Base-by-base conservation (phyloP, 345 rosid species). In the Gossypium turneri region DNA sequence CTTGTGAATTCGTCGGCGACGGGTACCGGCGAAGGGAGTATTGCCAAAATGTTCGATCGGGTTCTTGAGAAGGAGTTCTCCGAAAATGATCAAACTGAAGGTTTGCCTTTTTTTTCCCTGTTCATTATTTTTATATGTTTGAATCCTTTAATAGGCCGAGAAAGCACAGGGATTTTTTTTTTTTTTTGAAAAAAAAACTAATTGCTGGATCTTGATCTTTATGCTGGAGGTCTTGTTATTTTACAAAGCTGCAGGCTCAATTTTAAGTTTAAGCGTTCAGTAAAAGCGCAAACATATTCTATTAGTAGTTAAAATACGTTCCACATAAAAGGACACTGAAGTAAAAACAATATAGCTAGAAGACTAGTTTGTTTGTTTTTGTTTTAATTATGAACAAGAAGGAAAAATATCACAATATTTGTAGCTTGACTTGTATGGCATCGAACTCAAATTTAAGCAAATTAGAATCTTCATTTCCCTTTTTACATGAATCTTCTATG, bases 51-150 rank as follows among this genome's bases (percentile, higher is more conserved):
- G 89, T 93, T 96, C 86, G 97, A 93, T 84, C 87, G 89, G 34
- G 98, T 93, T 70, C 91, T 96, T 15, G 91, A 93, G 84, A 96
- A 96, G 78, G 99, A 93, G 79, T 93, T 96, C 86, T 82, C 97
- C 16, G 97, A 93, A 53, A 90, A 90, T 77, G 99, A 95, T 63
- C 97, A 88, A 60, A 85, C 92, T 82, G 94, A 91, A 85, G 99
- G 99, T 95, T 74, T 44, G 78, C 43, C 20, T 9, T 74, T 29
- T 70, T 62, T 44, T 34, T 63, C 7, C 9, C 4, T 43, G 53
- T 70, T 48, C 12, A 22, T 25, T 73, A 25, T 22, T 56, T 22
- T 63, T 34, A 16, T 38, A 13, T 60, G 43, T 51, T 61, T 24
- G 41, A 11, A 41, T 47, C 20, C 55, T 47, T 67, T 47, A 67